Base-by-base conservation (phyloP, 345 rosid species). In the Eutrema japonicum region DNA sequence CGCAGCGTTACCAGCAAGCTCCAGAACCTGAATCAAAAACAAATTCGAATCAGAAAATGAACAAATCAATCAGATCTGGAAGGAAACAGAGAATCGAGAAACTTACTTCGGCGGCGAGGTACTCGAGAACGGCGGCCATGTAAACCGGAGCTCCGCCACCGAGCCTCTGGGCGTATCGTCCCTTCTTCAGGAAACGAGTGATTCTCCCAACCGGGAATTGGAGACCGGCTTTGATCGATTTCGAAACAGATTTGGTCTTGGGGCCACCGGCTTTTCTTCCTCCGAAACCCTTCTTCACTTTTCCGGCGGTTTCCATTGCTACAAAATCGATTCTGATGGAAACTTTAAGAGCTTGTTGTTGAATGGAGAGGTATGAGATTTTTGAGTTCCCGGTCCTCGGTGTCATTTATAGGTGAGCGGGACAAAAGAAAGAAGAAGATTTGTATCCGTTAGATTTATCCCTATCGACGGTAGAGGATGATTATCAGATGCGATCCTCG, bases 201-300 rank as follows among this genome's bases (percentile, higher is more conserved):
- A 91, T 89, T 62, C 97, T 80, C 3, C 97, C 96, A 1, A 91
- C 97, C 0, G 97, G 96, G 14, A 91, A 91, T 71, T 91, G 97
- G 0, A 91, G 85, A 6, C 96, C 96, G 29, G 97, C 93, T 71
- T 84, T 89, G 14, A 82, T 81, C 0, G 97, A 91, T 40, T 91
- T 85, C 2, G 97, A 83, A 0, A 89, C 90, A 0, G 96, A 80
- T 79, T 91, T 91, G 83, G 78, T 68, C 79, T 86, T 91, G 0
- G 96, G 90, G 10, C 93, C 96, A 11, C 96, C 96, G 27, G 86
- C 84, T 69, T 83, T 89, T 79, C 97, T 85, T 11, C 97, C 97
- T 42, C 84, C 93, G 48, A 91, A 92, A 1, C 86, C 97, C 41
- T 86, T 91, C 85, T 91, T 91, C 67, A 71, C 72, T 64, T 87